phyloP scores from a whole-genome alignment of 257 asterid genomes.

The Eucommia ulmoides region DNA sequence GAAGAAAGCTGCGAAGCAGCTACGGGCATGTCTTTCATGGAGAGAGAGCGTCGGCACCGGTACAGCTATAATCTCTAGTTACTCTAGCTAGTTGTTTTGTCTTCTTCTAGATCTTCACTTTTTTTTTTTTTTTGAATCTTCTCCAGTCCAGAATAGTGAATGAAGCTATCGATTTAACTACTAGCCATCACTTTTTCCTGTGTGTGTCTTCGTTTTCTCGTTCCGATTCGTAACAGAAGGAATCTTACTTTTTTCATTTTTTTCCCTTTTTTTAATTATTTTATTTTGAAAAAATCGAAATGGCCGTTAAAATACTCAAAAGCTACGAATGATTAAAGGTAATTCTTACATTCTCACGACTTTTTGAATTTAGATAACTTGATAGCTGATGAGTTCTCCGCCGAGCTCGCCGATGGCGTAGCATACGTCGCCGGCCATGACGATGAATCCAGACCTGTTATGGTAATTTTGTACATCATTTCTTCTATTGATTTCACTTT shows the following conservation, averaged over 20 bases:
- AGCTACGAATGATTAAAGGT: constrained; percentile 3
- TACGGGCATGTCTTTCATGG: constrained; percentile 72
- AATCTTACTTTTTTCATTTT: constrained; percentile 22
- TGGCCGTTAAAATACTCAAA: constrained; percentile 12
- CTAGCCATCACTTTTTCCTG: constrained; percentile 4
- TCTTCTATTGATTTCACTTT: not conserved
- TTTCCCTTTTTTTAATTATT: not conserved
- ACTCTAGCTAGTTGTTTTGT: too few relatives aligned
- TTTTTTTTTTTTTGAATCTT: not conserved
- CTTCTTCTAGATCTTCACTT: not conserved
- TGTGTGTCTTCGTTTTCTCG: too few relatives aligned
- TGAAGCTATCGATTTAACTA: constrained; percentile 3
- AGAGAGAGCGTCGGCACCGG: constrained; percentile 80
- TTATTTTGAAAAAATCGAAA: too few relatives aligned
- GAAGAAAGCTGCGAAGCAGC: constrained; percentile 81
- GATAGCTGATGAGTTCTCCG: constrained; percentile 94
- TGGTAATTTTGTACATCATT: constrained; percentile 27
- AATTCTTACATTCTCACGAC: constrained; percentile 1
- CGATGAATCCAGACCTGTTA: constrained; percentile 74
- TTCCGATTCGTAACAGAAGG: too few relatives aligned
- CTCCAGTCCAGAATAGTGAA: not conserved
- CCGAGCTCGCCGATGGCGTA: constrained; percentile 81
- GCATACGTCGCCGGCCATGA: constrained; percentile 97
- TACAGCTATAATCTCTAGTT: too few relatives aligned
- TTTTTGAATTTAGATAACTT: constrained; percentile 36